These are phyloP conservation scores for Mycena sanguinolenta DNA, from an alignment of 768 basidiomycete species.

Conservation along the genomic window DNA sequence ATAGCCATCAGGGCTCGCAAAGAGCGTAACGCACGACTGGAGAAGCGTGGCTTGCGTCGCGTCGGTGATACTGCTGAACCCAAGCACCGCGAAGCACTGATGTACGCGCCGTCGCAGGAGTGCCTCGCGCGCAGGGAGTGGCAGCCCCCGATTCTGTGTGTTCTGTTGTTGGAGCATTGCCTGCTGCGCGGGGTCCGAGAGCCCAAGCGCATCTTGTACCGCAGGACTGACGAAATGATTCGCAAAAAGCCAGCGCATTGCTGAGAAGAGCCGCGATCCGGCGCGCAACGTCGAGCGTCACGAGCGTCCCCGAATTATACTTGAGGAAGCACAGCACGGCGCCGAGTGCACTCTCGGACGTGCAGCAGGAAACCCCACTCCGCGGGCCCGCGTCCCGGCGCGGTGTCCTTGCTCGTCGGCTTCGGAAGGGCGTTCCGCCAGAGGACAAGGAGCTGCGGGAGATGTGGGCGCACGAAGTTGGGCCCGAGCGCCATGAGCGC, in stretches of 20 bases:
- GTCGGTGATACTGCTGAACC: constrained; percentile 84
- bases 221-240: constrained; percentile 84
- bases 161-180: constrained; percentile 25
- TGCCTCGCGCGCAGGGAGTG: constrained; percentile 83
- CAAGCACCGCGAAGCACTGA: constrained; percentile 90
- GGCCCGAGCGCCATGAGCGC: constrained; percentile 93
- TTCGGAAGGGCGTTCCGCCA: constrained; percentile 99
- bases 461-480: constrained; percentile 92
- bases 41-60: constrained; percentile 85
- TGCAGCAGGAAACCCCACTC: constrained; percentile 95
- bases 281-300: constrained; percentile 92
- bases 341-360: constrained; percentile 91
- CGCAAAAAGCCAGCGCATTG: constrained; percentile 91
- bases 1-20: constrained; percentile 90
- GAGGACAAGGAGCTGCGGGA: constrained; percentile 93
- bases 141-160: constrained; percentile 48
- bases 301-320: constrained; percentile 79
- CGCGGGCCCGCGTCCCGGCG: constrained; percentile 62
- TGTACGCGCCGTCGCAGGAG: constrained; percentile 87
- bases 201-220: constrained; percentile 73
- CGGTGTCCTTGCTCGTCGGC: constrained; percentile 88
- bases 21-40: constrained; percentile 83
- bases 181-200: constrained; percentile 29
- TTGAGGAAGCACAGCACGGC: constrained; percentile 91
- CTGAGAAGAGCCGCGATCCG: constrained; percentile 88